Base-by-base conservation (phyloP, 768 basidiomycete species). In the Rossbeevera mucosa region DNA sequence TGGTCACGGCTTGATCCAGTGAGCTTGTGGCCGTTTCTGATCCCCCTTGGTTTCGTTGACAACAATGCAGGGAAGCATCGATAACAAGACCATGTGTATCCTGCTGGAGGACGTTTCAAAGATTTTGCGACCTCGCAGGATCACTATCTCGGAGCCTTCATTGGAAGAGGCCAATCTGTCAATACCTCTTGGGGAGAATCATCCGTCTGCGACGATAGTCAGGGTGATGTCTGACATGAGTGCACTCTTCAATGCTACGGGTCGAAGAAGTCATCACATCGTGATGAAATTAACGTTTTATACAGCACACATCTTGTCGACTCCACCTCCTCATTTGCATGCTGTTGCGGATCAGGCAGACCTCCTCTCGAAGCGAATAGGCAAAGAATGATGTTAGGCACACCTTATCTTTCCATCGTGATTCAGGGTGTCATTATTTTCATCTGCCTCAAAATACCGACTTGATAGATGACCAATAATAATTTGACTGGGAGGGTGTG, bases 281-380 rank as follows among this genome's bases (percentile, higher is more conserved):
- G 64, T 73, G 8, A 80, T 80, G 58, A 91, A 89, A 69, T 58
- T 90, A 22, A 65, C 74, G 13, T 91, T 85, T 68, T 91, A 91
- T 56, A 80, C 80, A 5, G 85, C 83, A 7, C 79, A 85, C 58
- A 63, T 83, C 7, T 53, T 80, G 20, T 73, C 78, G 1, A 76
- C 72, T n/a, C 78, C 85, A 1, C 59, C 72, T 38, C 55, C 59
- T 4, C 60, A 74, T 41, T 62, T 85, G 42, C 64, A 62, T 44
- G 60, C 62, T 8, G 63, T 83, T 30, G 67, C 76, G 8, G 71
- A 76, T 28, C 80, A 85, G 52, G 51, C 72, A 4, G 14, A 51
- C 24, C 65, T 67, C 30, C 61, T 61, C 14, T 67, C 68, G 9
- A 57, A 61, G 46, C 53, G 43, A 5, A 53, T 72, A 20, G 64